Conservation (phyloP, 495 filamentous ascomycete genomes). For the Penicillium steckii region DNA sequence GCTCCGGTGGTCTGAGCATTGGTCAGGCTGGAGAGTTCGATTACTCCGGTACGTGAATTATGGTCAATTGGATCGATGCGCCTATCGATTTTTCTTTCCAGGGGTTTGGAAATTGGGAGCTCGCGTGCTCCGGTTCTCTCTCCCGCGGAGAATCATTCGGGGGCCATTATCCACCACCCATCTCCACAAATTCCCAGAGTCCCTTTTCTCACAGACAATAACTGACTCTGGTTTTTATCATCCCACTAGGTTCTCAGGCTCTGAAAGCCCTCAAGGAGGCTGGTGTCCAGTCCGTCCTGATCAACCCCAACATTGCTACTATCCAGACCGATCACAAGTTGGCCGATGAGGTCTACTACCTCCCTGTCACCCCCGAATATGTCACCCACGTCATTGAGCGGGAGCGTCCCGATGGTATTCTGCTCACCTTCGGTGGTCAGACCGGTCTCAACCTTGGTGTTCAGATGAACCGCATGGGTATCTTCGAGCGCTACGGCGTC, state of each 20-base stretch:
- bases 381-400: slow-evolving; percentile 94
- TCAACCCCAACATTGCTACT: slow-evolving; percentile 98
- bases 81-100: not conserved
- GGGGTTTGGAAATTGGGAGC: not conserved
- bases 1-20: slow-evolving; percentile 91
- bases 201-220: not conserved
- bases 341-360: slow-evolving; percentile 96
- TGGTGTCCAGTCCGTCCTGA: slow-evolving; percentile 87
- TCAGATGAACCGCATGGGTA: slow-evolving; percentile 93
- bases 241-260: slow-evolving; percentile 75
- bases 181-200: not conserved
- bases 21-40: slow-evolving; percentile 98
- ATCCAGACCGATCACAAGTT: slow-evolving; percentile 98
- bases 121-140: not conserved
- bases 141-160: slow-evolving; percentile 8
- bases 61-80: not conserved
- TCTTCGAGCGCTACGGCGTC: slow-evolving; percentile 93
- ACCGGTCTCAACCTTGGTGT: slow-evolving; percentile 95
- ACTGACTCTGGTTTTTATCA: slow-evolving; percentile 12
- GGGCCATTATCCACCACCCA: not conserved
- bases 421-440: slow-evolving; percentile 95
- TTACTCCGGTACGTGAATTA: slow-evolving; percentile 72
- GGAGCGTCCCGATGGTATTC: slow-evolving; percentile 91
- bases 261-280: slow-evolving; percentile 97
- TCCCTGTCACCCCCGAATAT: slow-evolving; percentile 95